A percentile compares a stretch with the other conserved stretches of the same genome.
phyloP scores from a whole-genome alignment of 2,329 filamentous ascomycete genomes.

The Samsoniella hepiali region DNA sequence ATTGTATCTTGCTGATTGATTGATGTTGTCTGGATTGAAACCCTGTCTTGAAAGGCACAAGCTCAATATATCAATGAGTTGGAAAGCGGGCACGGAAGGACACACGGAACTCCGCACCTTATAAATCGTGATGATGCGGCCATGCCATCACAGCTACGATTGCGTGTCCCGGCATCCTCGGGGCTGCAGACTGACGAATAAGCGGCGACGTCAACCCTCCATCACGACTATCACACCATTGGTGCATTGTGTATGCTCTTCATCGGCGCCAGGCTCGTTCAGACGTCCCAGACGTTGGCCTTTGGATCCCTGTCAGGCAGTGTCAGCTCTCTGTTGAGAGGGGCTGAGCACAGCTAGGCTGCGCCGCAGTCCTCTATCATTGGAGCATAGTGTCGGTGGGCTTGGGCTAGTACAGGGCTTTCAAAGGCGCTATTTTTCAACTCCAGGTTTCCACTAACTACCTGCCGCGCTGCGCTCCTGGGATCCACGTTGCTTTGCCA shows the following conservation, averaged over 20 bases:
- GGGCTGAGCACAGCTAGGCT: conserved; percentile 10
- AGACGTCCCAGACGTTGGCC: not conserved
- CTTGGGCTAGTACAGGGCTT: conserved; percentile 5
- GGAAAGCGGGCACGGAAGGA: not conserved
- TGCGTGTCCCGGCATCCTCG: conserved; percentile 6
- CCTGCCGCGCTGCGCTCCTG: not conserved
- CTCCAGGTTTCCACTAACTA: not conserved
- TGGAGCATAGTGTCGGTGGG: not conserved
- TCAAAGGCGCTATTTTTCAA: not conserved
- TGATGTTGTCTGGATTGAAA: not conserved
- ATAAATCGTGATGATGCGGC: conserved; percentile 13
- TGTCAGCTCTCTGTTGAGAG: not conserved
- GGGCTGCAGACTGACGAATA: conserved; percentile 5
- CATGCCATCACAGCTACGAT: conserved; percentile 13
- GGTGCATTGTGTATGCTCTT: not conserved
- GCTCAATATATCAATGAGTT: not conserved
- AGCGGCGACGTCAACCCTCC: not conserved
- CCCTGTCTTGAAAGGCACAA: not conserved
- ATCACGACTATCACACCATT: not conserved
- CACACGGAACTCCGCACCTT: not conserved
- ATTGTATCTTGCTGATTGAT: not conserved
- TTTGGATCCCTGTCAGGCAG: not conserved
- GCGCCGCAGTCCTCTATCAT: conserved; percentile 5
- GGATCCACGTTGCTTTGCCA: not conserved
- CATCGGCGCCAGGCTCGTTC: not conserved